Percentiles rank a stretch among this genome's conserved stretches.
Evolutionary conservation across 164 flowering plant genomes (phyloP).

Genomic region (Dillenia suffruticosa): DNA sequence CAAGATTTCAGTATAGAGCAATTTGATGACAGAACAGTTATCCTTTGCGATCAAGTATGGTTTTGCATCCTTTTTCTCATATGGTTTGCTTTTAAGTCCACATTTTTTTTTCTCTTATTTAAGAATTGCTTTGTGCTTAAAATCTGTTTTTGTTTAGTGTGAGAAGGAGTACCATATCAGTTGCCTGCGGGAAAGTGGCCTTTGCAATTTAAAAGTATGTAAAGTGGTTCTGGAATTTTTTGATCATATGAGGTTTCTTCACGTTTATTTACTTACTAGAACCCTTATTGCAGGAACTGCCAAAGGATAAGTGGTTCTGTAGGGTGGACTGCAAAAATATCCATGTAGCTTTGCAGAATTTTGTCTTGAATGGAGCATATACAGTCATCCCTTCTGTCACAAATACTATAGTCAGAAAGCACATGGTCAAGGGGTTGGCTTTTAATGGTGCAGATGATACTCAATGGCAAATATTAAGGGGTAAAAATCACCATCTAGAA

Average conservation of each 20-base stretch:
- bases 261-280: slow-evolving; percentile 1
- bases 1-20: slow-evolving; percentile 64
- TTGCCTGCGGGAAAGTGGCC: slow-evolving; percentile 63
- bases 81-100: no score
- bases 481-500: slow-evolving; percentile 55
- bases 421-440: slow-evolving; percentile 35
- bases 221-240: not conserved
- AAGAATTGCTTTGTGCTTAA: slow-evolving; percentile 4
- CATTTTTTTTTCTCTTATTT: not conserved
- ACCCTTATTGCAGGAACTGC: slow-evolving; percentile 57
- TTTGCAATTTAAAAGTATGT: slow-evolving; percentile 74
- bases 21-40: slow-evolving; percentile 77
- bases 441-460: slow-evolving; percentile 30
- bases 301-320: slow-evolving; percentile 88
- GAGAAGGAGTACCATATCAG: slow-evolving; percentile 92
- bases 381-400: slow-evolving; percentile 42
- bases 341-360: slow-evolving; percentile 37
- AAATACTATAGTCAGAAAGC: slow-evolving; percentile 39
- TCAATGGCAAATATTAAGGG: slow-evolving; percentile 71
- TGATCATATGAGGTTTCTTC: not conserved
- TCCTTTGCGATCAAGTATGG: slow-evolving; percentile 89
- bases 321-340: slow-evolving; percentile 62
- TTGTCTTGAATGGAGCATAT: slow-evolving; percentile 40
- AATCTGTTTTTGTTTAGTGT: slow-evolving; percentile 47
- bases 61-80: not conserved